phyloP scores from a whole-genome alignment of 2,329 filamentous ascomycete species.

The Fusarium ramigenum region DNA sequence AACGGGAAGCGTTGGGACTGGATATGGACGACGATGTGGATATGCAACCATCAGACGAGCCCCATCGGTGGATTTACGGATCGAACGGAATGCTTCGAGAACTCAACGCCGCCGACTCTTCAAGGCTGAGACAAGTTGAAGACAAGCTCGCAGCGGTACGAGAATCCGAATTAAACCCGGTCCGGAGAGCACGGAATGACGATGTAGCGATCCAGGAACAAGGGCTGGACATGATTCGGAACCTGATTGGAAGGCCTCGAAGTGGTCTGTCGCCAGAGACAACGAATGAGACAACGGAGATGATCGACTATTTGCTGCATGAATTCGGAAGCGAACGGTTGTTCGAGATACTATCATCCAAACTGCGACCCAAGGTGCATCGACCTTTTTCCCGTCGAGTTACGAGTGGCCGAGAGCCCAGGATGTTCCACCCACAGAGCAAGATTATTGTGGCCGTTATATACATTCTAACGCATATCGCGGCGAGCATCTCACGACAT shows the following conservation, averaged over 20 bases:
- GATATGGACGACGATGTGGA: slow-evolving; percentile 68
- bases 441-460: slow-evolving; percentile 82
- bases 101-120: slow-evolving; percentile 50
- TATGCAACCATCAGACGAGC: slow-evolving; percentile 60
- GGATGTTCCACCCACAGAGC: slow-evolving; percentile 65
- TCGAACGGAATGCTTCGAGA: slow-evolving; percentile 46
- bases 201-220: slow-evolving; percentile 91
- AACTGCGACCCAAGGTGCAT: slow-evolving; percentile 72
- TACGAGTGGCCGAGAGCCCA: slow-evolving; percentile 52
- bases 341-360: slow-evolving; percentile 82
- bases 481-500: slow-evolving; percentile 81
- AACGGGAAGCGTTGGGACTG: slow-evolving; percentile 44
- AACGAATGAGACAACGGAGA: slow-evolving; percentile 65
- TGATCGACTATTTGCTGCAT: slow-evolving; percentile 86
- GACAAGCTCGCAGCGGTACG: slow-evolving; percentile 61
- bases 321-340: slow-evolving; percentile 80
- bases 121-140: slow-evolving; percentile 60
- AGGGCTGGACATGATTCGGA: slow-evolving; percentile 87
- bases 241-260: slow-evolving; percentile 76
- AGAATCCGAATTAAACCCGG: slow-evolving; percentile 74
- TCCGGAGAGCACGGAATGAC: slow-evolving; percentile 75
- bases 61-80: slow-evolving; percentile 50
- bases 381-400: slow-evolving; percentile 61
- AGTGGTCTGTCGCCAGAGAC: slow-evolving; percentile 61
- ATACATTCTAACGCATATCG: slow-evolving; percentile 87